Evolutionary conservation across 306 rosid species (phyloP).

Genomic region (Astragalus membranaceus): DNA sequence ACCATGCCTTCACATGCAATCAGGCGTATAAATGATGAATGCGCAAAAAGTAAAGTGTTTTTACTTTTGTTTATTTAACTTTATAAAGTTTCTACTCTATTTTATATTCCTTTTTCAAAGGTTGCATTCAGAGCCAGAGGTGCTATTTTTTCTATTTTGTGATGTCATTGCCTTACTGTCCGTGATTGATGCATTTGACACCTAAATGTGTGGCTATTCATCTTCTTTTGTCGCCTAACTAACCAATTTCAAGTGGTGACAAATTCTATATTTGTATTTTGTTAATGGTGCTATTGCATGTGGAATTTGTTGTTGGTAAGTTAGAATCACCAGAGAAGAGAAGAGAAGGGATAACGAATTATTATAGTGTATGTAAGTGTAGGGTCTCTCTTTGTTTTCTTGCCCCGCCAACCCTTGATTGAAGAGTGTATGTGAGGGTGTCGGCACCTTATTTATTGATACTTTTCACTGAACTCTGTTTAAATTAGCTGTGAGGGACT

Average conservation of each 20-base stretch:
- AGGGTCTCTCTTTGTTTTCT: too few species aligned
- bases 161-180: neutral
- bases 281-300: conserved; percentile 9
- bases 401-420: too few species aligned
- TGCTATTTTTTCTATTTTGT: neutral
- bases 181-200: conserved; percentile 30
- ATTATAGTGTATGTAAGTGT: conserved; percentile 8
- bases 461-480: too few species aligned
- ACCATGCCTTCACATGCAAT: conserved; percentile 17
- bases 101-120: neutral
- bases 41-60: neutral
- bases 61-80: neutral
- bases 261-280: conserved; percentile 25
- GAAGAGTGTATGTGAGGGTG: too few species aligned
- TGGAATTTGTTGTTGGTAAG: conserved; percentile 19
- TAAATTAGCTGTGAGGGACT: too few species aligned
- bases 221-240: conserved; percentile 17
- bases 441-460: conserved; percentile 34
- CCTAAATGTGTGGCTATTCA: conserved; percentile 17
- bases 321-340: neutral
- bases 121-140: neutral
- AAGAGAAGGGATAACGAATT: conserved; percentile 8
- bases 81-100: neutral
- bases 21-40: conserved; percentile 13
- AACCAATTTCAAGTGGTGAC: conserved; percentile 23